Evolutionary conservation across 768 basidiomycete species (phyloP), one percentile per base, ranked within the genome.

Genomic region (Hirschioporus abietinus): DNA sequence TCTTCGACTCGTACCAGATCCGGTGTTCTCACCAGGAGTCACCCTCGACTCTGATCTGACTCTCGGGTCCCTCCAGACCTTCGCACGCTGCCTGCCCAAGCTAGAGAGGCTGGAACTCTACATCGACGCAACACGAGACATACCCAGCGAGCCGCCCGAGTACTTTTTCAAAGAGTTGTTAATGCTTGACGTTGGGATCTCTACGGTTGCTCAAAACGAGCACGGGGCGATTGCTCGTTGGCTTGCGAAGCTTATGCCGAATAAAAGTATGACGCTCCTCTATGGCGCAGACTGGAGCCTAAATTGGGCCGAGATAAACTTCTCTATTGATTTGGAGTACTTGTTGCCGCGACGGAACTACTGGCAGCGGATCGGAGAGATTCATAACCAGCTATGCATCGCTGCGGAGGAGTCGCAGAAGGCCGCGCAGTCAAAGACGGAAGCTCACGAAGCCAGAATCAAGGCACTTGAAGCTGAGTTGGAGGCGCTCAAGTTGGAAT

Each of bases 351-450:
- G 60, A 7, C 60, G 60, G 15, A 34, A 25, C 15, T 61, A 34
- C 23, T 61, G 60, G 60, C 25, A 25, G 23, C 60, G 60, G 24
- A 34, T 61, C 25, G 60, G 60, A 25, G 60, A 61, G 60, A 61
- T 61, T 5, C 60, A 61, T 34, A 61, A 34, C 15, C 25, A 61
- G 30, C 30, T 61, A 3, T 61, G 60, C 30, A 25, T 61, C 10
- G 60, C 60, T 61, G 60, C 60, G 18, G 30, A 61, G 23, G 60
- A 61, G 60, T 5, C 9, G 15, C 25, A 61, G 17, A 61, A 61
- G 60, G 5, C 12, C 1, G 23, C 24, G 23, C 60, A 24, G 3
- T 52, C 42, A 15, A 52, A 52, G 42, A 15, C 60, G 9, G 60
- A 61, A 2, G 30, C 25, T 24, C 24, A 25, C 9, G 60, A 61